phyloP scores from a whole-genome alignment of 257 asterid genomes.

The Salvia rosmarinus region DNA sequence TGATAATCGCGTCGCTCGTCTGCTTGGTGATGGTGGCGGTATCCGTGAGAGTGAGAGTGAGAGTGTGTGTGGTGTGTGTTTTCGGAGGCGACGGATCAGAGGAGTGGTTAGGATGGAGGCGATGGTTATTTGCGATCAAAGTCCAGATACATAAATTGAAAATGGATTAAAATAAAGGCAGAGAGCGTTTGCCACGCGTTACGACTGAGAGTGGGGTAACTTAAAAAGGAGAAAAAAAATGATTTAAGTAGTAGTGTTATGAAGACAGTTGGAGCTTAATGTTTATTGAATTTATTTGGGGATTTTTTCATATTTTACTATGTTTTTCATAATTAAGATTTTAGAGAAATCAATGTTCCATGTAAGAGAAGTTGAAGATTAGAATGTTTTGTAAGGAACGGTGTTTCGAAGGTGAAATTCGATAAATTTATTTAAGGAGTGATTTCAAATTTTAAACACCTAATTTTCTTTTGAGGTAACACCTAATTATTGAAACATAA shows the following conservation, averaged over 20 bases:
- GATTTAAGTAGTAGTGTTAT: background rate
- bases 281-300: constrained; percentile 7
- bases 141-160: constrained; percentile 3
- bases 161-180: background rate
- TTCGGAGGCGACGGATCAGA: constrained; percentile 40
- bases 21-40: background rate
- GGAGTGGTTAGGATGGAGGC: constrained; percentile 41
- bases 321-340: background rate
- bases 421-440: background rate
- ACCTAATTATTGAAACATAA: background rate
- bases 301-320: background rate
- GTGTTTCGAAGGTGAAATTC: background rate
- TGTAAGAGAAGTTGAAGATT: background rate
- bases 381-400: background rate
- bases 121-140: constrained; percentile 33
- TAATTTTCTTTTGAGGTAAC: too few species aligned
- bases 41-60: constrained; percentile 15
- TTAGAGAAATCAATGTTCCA: background rate
- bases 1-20: background rate
- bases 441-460: background rate
- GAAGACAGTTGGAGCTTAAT: constrained; percentile 16
- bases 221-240: background rate
- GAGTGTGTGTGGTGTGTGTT: constrained; percentile 39
- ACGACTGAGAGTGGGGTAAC: constrained; percentile 22
- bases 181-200: constrained; percentile 27